These are phyloP conservation scores for Chrysoporthe puriensis DNA, from an alignment of 2,329 filamentous ascomycete species.

Conservation along the genomic window DNA sequence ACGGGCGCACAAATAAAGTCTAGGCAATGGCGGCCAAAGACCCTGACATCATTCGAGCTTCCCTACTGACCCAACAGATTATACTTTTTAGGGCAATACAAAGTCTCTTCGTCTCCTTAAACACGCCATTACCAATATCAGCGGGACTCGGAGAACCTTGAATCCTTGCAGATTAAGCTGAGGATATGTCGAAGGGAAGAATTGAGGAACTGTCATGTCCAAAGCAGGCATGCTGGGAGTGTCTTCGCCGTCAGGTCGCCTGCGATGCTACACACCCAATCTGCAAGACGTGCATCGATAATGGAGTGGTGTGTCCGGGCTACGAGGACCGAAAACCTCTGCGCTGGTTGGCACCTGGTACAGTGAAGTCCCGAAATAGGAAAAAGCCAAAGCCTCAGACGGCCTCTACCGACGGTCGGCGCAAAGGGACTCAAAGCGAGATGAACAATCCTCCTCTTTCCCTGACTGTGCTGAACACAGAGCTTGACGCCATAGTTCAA, in stretches of 20 bases:
- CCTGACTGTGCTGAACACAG: not conserved
- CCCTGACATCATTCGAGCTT: not conserved
- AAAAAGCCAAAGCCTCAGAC: not conserved
- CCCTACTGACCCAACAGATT: not conserved
- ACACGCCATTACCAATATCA: not conserved
- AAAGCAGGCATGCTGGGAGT: constrained; percentile 9
- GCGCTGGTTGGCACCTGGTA: constrained; percentile 3
- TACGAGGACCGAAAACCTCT: constrained; percentile 9
- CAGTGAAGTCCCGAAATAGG: not conserved
- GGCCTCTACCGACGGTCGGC: no score
- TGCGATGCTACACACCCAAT: constrained; percentile 3
- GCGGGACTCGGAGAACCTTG: not conserved
- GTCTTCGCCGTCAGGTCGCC: constrained; percentile 1
- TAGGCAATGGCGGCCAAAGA: not conserved
- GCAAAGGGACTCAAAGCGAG: not conserved
- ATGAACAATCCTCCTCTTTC: not conserved
- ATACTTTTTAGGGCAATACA: not conserved
- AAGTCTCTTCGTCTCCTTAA: not conserved
- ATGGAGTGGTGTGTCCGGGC: constrained; percentile 3
- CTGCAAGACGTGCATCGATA: constrained; percentile 6
- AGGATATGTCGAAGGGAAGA: not conserved
- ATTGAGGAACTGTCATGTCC: not conserved
- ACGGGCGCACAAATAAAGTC: no score
- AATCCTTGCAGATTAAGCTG: not conserved
- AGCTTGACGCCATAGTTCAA: not conserved